A percentile compares a stretch with the other conserved stretches of the same genome.
Conservation (phyloP, 2,329 filamentous ascomycete genomes). For the Aspergillus phoenicis region DNA sequence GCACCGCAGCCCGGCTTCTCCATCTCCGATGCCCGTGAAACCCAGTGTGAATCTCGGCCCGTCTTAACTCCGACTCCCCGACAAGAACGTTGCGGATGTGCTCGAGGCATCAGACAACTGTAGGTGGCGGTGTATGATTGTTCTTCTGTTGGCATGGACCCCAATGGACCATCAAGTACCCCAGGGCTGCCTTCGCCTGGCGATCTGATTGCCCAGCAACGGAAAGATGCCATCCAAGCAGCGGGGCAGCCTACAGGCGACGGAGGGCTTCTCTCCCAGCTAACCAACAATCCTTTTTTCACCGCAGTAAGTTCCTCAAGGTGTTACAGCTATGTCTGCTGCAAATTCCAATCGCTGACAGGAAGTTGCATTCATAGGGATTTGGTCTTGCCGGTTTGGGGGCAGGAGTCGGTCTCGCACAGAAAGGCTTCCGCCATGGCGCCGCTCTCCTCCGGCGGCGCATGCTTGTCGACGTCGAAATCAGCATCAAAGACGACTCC, state of each 20-base stretch:
- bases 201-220: constrained; percentile 42
- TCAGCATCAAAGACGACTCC: constrained; percentile 88
- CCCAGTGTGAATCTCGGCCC: constrained; percentile 26
- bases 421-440: constrained; percentile 72
- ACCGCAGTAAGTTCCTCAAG: constrained; percentile 44
- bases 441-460: constrained; percentile 77
- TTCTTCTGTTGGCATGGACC: constrained; percentile 39
- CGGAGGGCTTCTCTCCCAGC: constrained; percentile 47
- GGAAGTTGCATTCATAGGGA: constrained; percentile 52
- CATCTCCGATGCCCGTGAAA: no score
- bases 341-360: background rate
- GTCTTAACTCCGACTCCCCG: constrained; percentile 33
- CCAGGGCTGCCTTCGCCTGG: constrained; percentile 34
- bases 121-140: constrained; percentile 9
- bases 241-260: constrained; percentile 36
- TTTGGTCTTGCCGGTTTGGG: constrained; percentile 90
- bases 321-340: background rate
- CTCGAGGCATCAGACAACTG: constrained; percentile 20
- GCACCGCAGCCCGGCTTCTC: no score
- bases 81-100: constrained; percentile 4
- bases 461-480: constrained; percentile 92
- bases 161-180: constrained; percentile 35
- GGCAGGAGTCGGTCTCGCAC: constrained; percentile 76
- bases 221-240: constrained; percentile 33
- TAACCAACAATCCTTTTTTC: constrained; percentile 53